Evolutionary conservation across 108 stramenopile species (phyloP).

Genomic region (Schizochytrium sp.): DNA sequence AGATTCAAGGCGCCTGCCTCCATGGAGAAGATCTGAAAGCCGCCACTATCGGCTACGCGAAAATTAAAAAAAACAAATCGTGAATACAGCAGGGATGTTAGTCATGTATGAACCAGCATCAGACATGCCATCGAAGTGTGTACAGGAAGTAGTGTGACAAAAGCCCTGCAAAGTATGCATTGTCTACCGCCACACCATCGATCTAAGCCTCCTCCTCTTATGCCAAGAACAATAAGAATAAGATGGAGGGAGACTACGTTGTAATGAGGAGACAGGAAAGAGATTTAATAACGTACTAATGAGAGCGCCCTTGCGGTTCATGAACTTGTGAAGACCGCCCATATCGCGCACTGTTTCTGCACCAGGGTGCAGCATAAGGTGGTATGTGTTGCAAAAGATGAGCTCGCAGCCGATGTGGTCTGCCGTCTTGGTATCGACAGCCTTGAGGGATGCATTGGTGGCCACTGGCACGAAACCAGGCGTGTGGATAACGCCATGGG

Average conservation of each 20-base stretch:
- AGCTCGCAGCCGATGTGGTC: constrained; percentile 83
- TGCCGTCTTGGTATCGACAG: constrained; percentile 69
- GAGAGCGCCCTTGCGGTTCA: constrained; percentile 76
- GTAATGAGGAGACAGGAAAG: background rate
- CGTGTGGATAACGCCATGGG: constrained; percentile 79
- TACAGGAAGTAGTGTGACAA: too few relatives aligned
- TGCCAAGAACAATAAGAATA: too few relatives aligned
- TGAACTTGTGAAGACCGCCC: constrained; percentile 92
- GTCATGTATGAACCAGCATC: too few relatives aligned
- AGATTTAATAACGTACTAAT: constrained; percentile 76
- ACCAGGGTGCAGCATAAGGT: constrained; percentile 90
- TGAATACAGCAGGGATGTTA: too few relatives aligned
- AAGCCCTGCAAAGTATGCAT: too few relatives aligned
- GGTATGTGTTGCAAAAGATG: constrained; percentile 93
- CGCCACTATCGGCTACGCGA: constrained; percentile 84
- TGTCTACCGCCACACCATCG: too few relatives aligned
- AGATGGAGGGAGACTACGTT: too few relatives aligned
- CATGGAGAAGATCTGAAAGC: constrained; percentile 91
- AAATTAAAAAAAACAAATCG: background rate
- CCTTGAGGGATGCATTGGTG: constrained; percentile 88
- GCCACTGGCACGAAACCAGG: constrained; percentile 92
- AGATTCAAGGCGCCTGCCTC: constrained; percentile 82
- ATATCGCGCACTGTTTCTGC: constrained; percentile 82
- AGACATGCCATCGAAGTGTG: too few relatives aligned
- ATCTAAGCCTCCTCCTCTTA: too few relatives aligned